Evolutionary conservation across 805 yeast species (phyloP).

Genomic region (Candida methanosorbosa): DNA sequence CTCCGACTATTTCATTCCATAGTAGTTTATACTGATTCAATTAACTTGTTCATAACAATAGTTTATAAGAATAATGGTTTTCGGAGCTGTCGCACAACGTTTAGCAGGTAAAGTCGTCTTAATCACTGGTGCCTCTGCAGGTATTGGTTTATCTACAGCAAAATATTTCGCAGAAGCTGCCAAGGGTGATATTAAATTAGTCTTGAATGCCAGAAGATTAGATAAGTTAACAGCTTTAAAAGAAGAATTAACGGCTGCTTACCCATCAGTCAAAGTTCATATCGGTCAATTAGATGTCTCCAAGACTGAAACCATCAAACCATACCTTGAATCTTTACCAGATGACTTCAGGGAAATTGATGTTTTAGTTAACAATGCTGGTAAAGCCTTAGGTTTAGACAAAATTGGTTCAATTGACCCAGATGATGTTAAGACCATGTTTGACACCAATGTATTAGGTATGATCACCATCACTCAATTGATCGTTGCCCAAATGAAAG

Average conservation of each 20-base stretch:
- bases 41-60: too few relatives aligned
- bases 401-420: slow-evolving; percentile 58
- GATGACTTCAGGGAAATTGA: slow-evolving; percentile 49
- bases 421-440: slow-evolving; percentile 67
- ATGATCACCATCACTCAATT: slow-evolving; percentile 78
- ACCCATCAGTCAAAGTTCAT: slow-evolving; percentile 24
- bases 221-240: slow-evolving; percentile 34
- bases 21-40: too few relatives aligned
- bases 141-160: slow-evolving; percentile 93
- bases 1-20: too few relatives aligned
- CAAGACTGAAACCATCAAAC: slow-evolving; percentile 36
- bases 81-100: slow-evolving; percentile 61
- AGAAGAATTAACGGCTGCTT: slow-evolving; percentile 25
- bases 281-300: slow-evolving; percentile 30
- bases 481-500: slow-evolving; percentile 61
- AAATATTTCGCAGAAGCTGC: slow-evolving; percentile 66
- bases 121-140: slow-evolving; percentile 95
- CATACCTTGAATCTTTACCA: slow-evolving; percentile 34
- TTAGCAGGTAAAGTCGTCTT: slow-evolving; percentile 70
- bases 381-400: slow-evolving; percentile 74
- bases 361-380: slow-evolving; percentile 65
- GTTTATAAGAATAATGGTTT: too few relatives aligned
- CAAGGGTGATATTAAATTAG: slow-evolving; percentile 38
- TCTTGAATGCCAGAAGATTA: slow-evolving; percentile 45
- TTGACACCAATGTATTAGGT: slow-evolving; percentile 83